phyloP scores from a whole-genome alignment of 192 early-diverging fungal species.

The Backusella tuberculispora region DNA sequence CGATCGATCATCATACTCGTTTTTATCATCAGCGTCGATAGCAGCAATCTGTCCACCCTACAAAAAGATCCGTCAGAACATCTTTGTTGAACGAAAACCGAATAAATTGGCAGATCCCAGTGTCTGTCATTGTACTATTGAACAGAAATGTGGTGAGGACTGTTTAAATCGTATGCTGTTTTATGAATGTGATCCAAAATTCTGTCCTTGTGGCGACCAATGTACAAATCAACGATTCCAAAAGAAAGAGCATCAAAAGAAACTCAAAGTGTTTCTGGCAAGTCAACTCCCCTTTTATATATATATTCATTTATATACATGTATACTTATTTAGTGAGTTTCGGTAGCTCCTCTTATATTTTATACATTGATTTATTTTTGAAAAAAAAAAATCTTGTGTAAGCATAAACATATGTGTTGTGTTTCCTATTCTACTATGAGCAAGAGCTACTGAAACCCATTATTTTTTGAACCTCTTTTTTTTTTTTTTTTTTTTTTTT shows the following conservation, averaged over 20 bases:
- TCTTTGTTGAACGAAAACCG: slow-evolving; percentile 77
- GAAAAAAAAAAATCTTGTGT: too few species aligned
- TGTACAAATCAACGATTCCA: slow-evolving; percentile 85
- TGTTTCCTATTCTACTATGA: too few species aligned
- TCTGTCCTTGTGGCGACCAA: slow-evolving; percentile 66
- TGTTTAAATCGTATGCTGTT: slow-evolving; percentile 77
- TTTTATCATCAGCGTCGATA: background rate
- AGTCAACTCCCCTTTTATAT: slow-evolving; percentile 2
- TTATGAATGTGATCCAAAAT: slow-evolving; percentile 71
- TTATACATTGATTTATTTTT: too few species aligned
- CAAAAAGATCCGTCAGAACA: slow-evolving; percentile 58
- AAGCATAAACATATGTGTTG: too few species aligned
- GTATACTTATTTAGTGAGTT: too few species aligned
- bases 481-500: too few species aligned
- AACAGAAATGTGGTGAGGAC: slow-evolving; percentile 64
- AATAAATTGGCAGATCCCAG: slow-evolving; percentile 48
- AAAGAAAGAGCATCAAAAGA: slow-evolving; percentile 48
- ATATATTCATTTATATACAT: background rate
- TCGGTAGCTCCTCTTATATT: too few species aligned
- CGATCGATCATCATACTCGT: background rate
- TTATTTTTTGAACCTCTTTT: too few species aligned
- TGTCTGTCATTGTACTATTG: slow-evolving; percentile 61
- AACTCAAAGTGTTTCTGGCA: slow-evolving; percentile 71
- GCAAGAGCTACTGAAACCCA: too few species aligned
- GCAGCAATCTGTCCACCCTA: background rate